phyloP scores from a whole-genome alignment of 371 early-diverging fungal species.

The Syncephalastrum racemosum region DNA sequence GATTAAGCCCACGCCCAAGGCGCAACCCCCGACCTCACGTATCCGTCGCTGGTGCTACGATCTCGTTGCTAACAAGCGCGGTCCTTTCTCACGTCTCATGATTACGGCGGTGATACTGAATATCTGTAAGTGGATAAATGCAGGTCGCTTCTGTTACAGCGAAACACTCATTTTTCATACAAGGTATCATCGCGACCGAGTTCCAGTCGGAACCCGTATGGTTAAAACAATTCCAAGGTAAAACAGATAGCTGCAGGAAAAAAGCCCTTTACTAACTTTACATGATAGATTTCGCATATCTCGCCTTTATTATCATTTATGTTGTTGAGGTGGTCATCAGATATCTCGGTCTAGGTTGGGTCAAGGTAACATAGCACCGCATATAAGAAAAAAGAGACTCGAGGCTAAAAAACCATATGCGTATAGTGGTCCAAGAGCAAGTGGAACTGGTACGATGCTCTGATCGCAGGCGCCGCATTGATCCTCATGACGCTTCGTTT shows the following conservation, averaged over 20 bases:
- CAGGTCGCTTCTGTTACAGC: background rate
- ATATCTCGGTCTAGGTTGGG: slow-evolving; percentile 50
- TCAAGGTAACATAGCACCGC: slow-evolving; percentile 38
- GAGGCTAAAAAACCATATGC: background rate
- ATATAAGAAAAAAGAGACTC: background rate
- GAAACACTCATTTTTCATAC: background rate
- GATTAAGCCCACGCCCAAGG: slow-evolving; percentile 57
- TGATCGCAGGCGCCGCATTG: slow-evolving; percentile 44
- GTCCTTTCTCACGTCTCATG: slow-evolving; percentile 50
- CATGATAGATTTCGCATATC: slow-evolving; percentile 46
- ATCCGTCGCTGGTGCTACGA: slow-evolving; percentile 54
- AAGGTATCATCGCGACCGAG: slow-evolving; percentile 38
- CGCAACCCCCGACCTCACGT: slow-evolving; percentile 37
- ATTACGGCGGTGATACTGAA: slow-evolving; percentile 48
- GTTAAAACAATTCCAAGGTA: slow-evolving; percentile 45
- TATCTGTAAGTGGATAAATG: slow-evolving; percentile 27
- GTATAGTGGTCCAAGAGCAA: slow-evolving; percentile 53
- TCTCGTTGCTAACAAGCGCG: slow-evolving; percentile 51
- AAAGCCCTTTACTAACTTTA: too few species aligned
- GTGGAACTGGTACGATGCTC: slow-evolving; percentile 58
- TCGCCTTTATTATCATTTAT: slow-evolving; percentile 46
- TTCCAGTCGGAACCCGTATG: slow-evolving; percentile 48
- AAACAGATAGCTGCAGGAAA: background rate
- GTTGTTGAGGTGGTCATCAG: slow-evolving; percentile 50
- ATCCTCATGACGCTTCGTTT: slow-evolving; percentile 48